Evolutionary conservation across 164 flowering plant genomes (phyloP), one percentile per base, ranked within the genome.

Genomic region (Dillenia turbinata): DNA sequence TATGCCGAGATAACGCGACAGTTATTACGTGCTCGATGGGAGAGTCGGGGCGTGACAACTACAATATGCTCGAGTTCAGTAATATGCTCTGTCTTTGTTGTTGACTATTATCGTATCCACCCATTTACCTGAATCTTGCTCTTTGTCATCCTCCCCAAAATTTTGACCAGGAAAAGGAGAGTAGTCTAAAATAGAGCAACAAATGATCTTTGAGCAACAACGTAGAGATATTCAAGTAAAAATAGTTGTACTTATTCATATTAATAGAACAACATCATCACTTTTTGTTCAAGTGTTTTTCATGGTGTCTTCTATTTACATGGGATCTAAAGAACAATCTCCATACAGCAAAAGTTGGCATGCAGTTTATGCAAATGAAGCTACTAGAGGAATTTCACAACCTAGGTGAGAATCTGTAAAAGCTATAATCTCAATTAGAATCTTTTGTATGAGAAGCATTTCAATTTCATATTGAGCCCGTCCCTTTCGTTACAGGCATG

Each of bases 341-440:
- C 59, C 79, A 64, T 47, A 71, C 86, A 46, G 87, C 97, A 63
- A 92, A 81, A 83, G 78, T 86, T 59, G 96, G 92, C 13, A 82
- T 95, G 84, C 87, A 88, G 65, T 87, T 81, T 59, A 81, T 95
- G 86, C 94, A 95, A 75, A 79, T 73, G 85, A 92, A 90, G 66
- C 82, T 79, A 60, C 81, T 71, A 17, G 94, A 95, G 68, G 97
- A 95, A 64, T 80, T 95, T 62, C 70, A 62, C 57, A 83, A 73
- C 80, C 83, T 94, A 60, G 96, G 99, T 94, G 80, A 54, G 54
- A 49, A 16, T 17, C 52, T 14, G 51, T 56, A 12, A 56, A 52
- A 33, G 15, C 15, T 16, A 33, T 56, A 56, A 13, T 64, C 9
- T 15, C 1, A n/a, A n/a, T n/a, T n/a, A n/a, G n/a, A n/a, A n/a